Evolutionary conservation across 768 basidiomycete genomes (phyloP).

Genomic region (Agaricus sinodeliciosus): DNA sequence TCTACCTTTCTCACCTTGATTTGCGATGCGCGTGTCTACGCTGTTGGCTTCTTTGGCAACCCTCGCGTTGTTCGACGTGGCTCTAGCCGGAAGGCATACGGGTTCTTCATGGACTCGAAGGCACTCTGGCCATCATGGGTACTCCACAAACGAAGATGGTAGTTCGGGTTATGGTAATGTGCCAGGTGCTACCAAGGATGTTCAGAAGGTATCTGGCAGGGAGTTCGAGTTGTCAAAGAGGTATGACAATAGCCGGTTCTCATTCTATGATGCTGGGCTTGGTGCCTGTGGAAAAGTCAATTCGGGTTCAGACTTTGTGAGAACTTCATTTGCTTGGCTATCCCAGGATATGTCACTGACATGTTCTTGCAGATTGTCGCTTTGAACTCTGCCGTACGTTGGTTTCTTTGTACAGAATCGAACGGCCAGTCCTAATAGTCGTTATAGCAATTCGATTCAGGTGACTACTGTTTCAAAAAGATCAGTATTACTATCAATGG

Average conservation of each 20-base stretch:
- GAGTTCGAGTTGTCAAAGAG: constrained; percentile 31
- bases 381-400: constrained; percentile 28
- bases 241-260: constrained; percentile 33
- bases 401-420: not conserved
- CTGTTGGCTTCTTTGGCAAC: constrained; percentile 3
- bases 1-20: no score
- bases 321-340: constrained; percentile 11
- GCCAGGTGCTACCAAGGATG: constrained; percentile 13
- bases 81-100: not conserved
- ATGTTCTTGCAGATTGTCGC: constrained; percentile 44
- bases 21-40: constrained; percentile 4
- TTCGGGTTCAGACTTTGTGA: constrained; percentile 22
- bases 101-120: not conserved
- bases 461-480: constrained; percentile 46
- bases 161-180: not conserved
- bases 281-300: constrained; percentile 25
- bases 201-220: constrained; percentile 44
- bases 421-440: not conserved
- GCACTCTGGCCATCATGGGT: not conserved
- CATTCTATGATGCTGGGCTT: constrained; percentile 40
- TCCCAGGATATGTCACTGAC: not conserved
- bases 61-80: constrained; percentile 8
- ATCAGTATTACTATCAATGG: constrained; percentile 61
- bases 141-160: not conserved
- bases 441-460: constrained; percentile 48